Percentiles rank a stretch among this genome's conserved stretches.
Conservation (phyloP, 306 rosid genomes). For the Casuarina equisetifolia region DNA sequence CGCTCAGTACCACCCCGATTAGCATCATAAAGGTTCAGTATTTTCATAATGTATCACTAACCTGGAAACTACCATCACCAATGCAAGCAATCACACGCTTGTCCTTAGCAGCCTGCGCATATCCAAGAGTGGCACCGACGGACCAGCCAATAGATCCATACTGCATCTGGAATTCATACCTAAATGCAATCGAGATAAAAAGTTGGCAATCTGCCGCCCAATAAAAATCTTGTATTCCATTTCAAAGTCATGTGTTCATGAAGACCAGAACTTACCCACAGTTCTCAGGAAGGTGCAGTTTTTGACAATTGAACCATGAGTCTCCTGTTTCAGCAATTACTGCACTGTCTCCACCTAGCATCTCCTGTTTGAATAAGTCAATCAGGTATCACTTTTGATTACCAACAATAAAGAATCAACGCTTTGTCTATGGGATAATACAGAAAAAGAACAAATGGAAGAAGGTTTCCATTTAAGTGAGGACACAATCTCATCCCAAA, state of each 20-base stretch:
- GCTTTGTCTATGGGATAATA: not conserved
- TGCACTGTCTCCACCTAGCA: conserved; percentile 60
- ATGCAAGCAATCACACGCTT: conserved; percentile 84
- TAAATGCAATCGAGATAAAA: conserved; percentile 38
- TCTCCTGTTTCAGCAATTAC: conserved; percentile 87
- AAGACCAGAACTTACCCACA: conserved; percentile 53
- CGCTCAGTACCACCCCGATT: not conserved
- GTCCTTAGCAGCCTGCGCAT: conserved; percentile 74
- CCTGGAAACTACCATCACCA: conserved; percentile 98
- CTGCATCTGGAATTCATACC: conserved; percentile 95
- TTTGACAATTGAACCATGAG: conserved; percentile 93
- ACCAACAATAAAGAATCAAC: not conserved
- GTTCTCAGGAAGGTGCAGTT: conserved; percentile 74
- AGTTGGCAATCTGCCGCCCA: not conserved
- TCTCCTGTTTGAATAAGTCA: conserved; percentile 41
- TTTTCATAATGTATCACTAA: conserved; percentile 21
- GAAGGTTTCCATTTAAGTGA: not conserved
- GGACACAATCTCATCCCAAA: not conserved
- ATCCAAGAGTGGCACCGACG: conserved; percentile 91
- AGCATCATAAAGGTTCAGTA: not conserved
- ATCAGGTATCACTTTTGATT: too few species aligned
- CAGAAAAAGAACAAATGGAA: not conserved
- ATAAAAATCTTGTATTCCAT: not conserved
- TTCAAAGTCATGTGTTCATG: not conserved
- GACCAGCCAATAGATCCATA: conserved; percentile 98